These are phyloP conservation scores for Elymus sibiricus DNA, from an alignment of 176 grass and related monocot genomes.

Conservation along the genomic window DNA sequence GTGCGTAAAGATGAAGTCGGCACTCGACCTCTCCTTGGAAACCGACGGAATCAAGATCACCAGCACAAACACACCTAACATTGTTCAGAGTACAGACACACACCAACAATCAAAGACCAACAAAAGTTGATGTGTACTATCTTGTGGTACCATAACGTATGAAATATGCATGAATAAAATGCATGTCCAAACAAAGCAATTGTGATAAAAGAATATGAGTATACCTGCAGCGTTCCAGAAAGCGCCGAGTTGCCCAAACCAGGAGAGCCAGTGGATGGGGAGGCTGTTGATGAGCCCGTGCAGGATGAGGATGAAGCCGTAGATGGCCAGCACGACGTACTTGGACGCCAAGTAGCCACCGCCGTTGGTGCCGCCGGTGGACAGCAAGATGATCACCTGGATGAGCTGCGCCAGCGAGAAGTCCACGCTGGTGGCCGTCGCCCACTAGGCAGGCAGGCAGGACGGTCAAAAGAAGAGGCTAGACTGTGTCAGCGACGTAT, in stretches of 20 bases:
- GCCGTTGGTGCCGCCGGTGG: slow-evolving; percentile 57
- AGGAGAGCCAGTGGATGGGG: slow-evolving; percentile 43
- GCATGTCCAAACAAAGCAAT: neutral
- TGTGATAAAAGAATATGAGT: neutral
- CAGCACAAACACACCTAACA: slow-evolving; percentile 35
- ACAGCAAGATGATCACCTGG: slow-evolving; percentile 68
- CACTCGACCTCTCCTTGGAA: slow-evolving; percentile 38
- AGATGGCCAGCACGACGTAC: slow-evolving; percentile 55
- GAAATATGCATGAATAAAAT: neutral
- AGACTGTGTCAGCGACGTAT: neutral
- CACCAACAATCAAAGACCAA: neutral
- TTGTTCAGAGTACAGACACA: neutral
- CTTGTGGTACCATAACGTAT: neutral
- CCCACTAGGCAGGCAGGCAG: slow-evolving; percentile 38
- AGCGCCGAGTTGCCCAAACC: slow-evolving; percentile 46
- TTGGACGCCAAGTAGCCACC: slow-evolving; percentile 71
- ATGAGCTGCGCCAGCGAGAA: slow-evolving; percentile 69
- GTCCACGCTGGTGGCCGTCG: slow-evolving; percentile 53
- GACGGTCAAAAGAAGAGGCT: neutral
- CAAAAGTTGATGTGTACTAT: neutral
- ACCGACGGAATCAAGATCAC: slow-evolving; percentile 50
- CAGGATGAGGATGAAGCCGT: slow-evolving; percentile 37
- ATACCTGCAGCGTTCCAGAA: slow-evolving; percentile 51
- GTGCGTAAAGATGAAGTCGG: slow-evolving; percentile 59
- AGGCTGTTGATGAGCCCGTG: slow-evolving; percentile 71